A percentile compares a stretch with the other conserved stretches of the same genome.
Conservation (phyloP, 129 eudicot species). For the Gnaphalium uliginosum region DNA sequence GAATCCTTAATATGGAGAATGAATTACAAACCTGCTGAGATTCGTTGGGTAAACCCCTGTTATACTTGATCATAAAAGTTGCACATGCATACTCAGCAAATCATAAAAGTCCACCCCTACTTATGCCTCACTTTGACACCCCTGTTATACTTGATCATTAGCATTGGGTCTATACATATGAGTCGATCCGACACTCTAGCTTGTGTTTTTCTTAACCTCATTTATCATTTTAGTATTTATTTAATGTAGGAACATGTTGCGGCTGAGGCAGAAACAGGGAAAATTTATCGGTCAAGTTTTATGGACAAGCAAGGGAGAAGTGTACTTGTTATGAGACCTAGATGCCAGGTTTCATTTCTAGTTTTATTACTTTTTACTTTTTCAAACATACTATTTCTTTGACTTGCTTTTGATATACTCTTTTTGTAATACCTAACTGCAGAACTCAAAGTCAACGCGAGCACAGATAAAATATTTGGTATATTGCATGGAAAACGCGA, state of each 20-base stretch:
- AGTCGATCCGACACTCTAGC: neutral
- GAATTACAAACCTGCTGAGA: constrained; percentile 73
- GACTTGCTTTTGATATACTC: constrained; percentile 19
- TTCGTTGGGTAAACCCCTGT: constrained; percentile 61
- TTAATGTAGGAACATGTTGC: constrained; percentile 70
- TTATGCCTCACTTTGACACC: neutral
- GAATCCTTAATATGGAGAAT: constrained; percentile 72
- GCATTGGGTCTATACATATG: neutral
- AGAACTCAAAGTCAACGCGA: constrained; percentile 84
- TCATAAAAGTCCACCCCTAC: neutral
- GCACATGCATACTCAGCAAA: too few species aligned
- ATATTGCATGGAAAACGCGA: constrained; percentile 95
- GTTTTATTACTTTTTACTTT: constrained; percentile 18
- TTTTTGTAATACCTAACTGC: constrained; percentile 32
- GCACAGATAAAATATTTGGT: constrained; percentile 81
- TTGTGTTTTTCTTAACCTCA: neutral
- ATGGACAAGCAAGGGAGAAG: constrained; percentile 82
- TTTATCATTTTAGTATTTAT: neutral
- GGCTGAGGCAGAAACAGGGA: constrained; percentile 85
- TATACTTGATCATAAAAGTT: too few species aligned
- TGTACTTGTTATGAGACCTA: constrained; percentile 89
- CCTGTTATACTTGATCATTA: neutral
- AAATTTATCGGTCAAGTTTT: constrained; percentile 67
- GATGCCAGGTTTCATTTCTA: constrained; percentile 66
- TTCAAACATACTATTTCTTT: neutral